Percentiles rank a stretch among this genome's conserved stretches.
Conservation (phyloP, 352 stramenopile genomes). For the Phytophthora chlamydospora region DNA sequence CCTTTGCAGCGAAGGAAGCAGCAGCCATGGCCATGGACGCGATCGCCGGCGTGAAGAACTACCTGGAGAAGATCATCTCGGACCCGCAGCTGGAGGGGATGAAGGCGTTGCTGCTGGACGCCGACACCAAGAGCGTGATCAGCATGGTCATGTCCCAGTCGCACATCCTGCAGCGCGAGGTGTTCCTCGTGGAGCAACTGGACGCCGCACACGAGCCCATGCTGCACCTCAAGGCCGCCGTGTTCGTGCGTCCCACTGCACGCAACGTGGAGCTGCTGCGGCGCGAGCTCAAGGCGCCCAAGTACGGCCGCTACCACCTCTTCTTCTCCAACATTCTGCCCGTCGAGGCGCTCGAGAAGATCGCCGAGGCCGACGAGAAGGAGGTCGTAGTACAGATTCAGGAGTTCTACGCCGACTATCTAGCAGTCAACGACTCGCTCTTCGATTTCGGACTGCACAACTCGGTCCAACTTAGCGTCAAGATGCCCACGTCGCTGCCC, state of each 20-base stretch:
- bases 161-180: conserved; percentile 95
- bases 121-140: conserved; percentile 94
- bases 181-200: conserved; percentile 96
- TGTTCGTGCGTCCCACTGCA: conserved; percentile 94
- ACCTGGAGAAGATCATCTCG: conserved; percentile 85
- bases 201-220: conserved; percentile 87
- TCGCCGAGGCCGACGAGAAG: conserved; percentile 96
- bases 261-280: conserved; percentile 92
- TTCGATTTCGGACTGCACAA: conserved; percentile 95
- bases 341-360: conserved; percentile 92
- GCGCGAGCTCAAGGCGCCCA: conserved; percentile 92
- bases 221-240: conserved; percentile 95
- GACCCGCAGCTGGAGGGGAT: conserved; percentile 92
- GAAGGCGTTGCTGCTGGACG: conserved; percentile 97
- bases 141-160: conserved; percentile 96
- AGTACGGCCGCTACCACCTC: conserved; percentile 99
- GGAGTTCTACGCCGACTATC: conserved; percentile 99
- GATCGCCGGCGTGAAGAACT: conserved; percentile 71
- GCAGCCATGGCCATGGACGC: conserved; percentile 70
- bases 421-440: conserved; percentile 98
- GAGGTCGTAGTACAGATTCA: conserved; percentile 96
- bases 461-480: conserved; percentile 58
- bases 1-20: not conserved
- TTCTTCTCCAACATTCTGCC: conserved; percentile 99
- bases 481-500: conserved; percentile 34